Percentiles rank a stretch among this genome's conserved stretches.
Evolutionary conservation across 371 early-diverging fungal species (phyloP).

Genomic region (Lichtheimia corymbifera): DNA sequence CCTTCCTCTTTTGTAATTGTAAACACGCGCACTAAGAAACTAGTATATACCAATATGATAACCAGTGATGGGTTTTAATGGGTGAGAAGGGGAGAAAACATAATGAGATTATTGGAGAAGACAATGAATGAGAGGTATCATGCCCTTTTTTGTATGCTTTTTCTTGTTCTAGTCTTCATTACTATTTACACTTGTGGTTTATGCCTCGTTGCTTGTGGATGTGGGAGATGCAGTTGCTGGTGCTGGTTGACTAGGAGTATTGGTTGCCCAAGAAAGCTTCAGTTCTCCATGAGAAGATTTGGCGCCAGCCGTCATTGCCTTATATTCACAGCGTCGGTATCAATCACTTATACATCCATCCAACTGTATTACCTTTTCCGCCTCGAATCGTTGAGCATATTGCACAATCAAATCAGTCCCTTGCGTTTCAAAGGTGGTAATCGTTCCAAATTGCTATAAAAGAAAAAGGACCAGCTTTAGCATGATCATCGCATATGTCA

Average conservation of each 20-base stretch:
- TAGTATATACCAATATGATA: too few relatives aligned
- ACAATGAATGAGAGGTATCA: constrained; percentile 1
- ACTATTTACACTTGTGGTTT: not conserved
- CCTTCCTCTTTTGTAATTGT: not conserved
- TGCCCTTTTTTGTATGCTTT: not conserved
- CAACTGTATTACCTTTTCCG: constrained; percentile 31
- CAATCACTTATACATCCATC: not conserved
- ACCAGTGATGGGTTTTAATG: too few relatives aligned
- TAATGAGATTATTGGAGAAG: too few relatives aligned
- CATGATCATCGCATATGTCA: too few relatives aligned
- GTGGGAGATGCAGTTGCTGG: not conserved
- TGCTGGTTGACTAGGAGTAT: not conserved
- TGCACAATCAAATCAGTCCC: constrained; percentile 30
- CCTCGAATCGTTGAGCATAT: constrained; percentile 43
- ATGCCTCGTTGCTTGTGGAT: not conserved
- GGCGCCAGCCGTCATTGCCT: constrained; percentile 22
- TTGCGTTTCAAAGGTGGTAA: constrained; percentile 29
- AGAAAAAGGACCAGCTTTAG: not conserved
- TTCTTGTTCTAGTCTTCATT: constrained; percentile 1
- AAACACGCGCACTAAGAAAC: not conserved
- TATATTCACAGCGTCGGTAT: not conserved
- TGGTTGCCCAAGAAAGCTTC: constrained; percentile 17
- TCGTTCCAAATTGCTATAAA: constrained; percentile 60
- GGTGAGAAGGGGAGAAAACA: too few relatives aligned
- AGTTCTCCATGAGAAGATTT: constrained; percentile 13